Evolutionary conservation across 108 stramenopile genomes (phyloP).

Genomic region (Conticribra weissflogii): DNA sequence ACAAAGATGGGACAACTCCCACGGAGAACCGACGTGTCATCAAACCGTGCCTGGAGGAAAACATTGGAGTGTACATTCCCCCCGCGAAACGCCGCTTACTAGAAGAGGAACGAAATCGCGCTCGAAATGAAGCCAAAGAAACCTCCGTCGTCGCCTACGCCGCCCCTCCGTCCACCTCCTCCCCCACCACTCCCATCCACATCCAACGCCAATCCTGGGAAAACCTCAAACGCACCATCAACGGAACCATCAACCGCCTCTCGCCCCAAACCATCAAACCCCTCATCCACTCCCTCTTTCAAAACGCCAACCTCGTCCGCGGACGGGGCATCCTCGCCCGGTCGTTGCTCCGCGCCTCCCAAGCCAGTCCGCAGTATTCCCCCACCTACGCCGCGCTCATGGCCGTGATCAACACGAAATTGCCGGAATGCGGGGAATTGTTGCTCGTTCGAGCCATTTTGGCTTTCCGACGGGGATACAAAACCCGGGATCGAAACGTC

Average conservation of each 20-base stretch:
- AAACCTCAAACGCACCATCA: slow-evolving; percentile 89
- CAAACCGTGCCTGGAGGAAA: slow-evolving; percentile 8
- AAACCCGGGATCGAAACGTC: slow-evolving; percentile 84
- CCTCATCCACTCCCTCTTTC: slow-evolving; percentile 89
- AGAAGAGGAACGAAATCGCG: slow-evolving; percentile 32
- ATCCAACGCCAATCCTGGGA: slow-evolving; percentile 90
- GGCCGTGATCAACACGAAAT: slow-evolving; percentile 95
- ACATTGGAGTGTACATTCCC: slow-evolving; percentile 59
- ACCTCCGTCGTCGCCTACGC: not conserved
- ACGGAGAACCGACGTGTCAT: not conserved
- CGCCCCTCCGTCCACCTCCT: not conserved
- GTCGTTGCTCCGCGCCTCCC: slow-evolving; percentile 88
- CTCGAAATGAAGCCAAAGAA: slow-evolving; percentile 5
- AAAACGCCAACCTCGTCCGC: slow-evolving; percentile 92
- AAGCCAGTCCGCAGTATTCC: slow-evolving; percentile 81
- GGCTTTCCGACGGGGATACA: slow-evolving; percentile 88
- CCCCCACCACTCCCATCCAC: slow-evolving; percentile 24
- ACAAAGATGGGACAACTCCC: not conserved
- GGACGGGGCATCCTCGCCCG: slow-evolving; percentile 91
- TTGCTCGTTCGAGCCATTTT: slow-evolving; percentile 85
- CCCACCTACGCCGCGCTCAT: slow-evolving; percentile 91
- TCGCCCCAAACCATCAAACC: slow-evolving; percentile 92
- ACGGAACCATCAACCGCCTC: slow-evolving; percentile 97
- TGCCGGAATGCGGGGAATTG: slow-evolving; percentile 97
- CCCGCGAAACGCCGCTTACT: slow-evolving; percentile 64